Evolutionary conservation across 805 yeast species (phyloP).

Genomic region (Yamadazyma laniorum): DNA sequence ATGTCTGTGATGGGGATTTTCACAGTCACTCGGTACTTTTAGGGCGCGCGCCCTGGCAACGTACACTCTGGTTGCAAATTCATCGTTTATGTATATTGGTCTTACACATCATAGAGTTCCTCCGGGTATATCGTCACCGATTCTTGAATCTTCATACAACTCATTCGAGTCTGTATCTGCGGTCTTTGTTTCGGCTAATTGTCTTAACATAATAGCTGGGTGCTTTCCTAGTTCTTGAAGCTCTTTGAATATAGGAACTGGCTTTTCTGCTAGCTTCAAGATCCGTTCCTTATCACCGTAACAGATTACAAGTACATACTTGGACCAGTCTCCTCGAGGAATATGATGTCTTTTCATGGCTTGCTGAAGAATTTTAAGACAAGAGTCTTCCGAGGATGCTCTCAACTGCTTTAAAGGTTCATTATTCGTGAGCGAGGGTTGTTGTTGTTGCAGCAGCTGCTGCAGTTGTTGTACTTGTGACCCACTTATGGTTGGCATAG

Average conservation of each 20-base stretch:
- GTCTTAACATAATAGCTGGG: constrained; percentile 91
- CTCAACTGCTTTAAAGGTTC: constrained; percentile 83
- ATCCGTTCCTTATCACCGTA: constrained; percentile 89
- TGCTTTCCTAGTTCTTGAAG: constrained; percentile 80
- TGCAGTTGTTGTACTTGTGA: neutral
- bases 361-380: constrained; percentile 80
- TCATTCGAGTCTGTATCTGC: constrained; percentile 25
- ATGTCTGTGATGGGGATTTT: neutral
- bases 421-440: constrained; percentile 8
- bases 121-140: constrained; percentile 45
- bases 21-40: neutral
- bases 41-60: constrained; percentile 8
- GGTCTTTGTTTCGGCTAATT: constrained; percentile 50
- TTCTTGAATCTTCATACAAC: constrained; percentile 36
- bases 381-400: constrained; percentile 88
- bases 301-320: constrained; percentile 84
- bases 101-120: constrained; percentile 32
- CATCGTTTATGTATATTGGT: no score
- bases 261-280: constrained; percentile 80
- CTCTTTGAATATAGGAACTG: constrained; percentile 81
- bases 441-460: neutral
- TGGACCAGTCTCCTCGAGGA: constrained; percentile 77
- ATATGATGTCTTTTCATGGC: constrained; percentile 85
- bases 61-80: neutral
- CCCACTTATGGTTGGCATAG: constrained; percentile 7